These are phyloP conservation scores for Phytophthora brassicae DNA, from an alignment of 352 stramenopile genomes.

Conservation along the genomic window DNA sequence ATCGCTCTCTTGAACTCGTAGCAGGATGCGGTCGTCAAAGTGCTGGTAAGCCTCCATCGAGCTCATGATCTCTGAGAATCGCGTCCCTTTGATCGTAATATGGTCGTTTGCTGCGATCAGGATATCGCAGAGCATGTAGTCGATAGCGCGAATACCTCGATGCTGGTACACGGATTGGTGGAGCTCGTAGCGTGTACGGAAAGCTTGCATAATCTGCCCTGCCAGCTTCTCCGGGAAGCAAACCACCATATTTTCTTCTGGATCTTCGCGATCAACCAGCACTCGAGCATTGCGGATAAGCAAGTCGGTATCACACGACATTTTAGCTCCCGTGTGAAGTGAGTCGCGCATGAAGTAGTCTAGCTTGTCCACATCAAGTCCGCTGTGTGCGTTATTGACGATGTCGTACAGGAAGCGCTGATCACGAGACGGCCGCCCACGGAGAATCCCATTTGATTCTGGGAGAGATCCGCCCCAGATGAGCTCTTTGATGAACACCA, in stretches of 20 bases:
- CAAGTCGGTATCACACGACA: slow-evolving; percentile 70
- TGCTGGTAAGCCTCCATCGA: slow-evolving; percentile 79
- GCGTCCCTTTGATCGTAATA: slow-evolving; percentile 56
- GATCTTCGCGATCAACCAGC: slow-evolving; percentile 56
- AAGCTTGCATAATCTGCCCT: slow-evolving; percentile 86
- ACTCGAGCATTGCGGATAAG: slow-evolving; percentile 79
- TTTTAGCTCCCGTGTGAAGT: slow-evolving; percentile 71
- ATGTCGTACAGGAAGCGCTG: slow-evolving; percentile 88
- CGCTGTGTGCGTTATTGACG: slow-evolving; percentile 87
- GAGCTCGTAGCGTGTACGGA: slow-evolving; percentile 85
- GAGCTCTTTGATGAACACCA: slow-evolving; percentile 80
- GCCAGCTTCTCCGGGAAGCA: slow-evolving; percentile 90
- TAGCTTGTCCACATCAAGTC: slow-evolving; percentile 90
- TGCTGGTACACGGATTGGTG: slow-evolving; percentile 90
- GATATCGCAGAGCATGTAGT: slow-evolving; percentile 89
- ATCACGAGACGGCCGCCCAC: slow-evolving; percentile 41
- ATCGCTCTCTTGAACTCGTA: slow-evolving; percentile 76
- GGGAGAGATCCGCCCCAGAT: slow-evolving; percentile 68
- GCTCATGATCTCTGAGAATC: slow-evolving; percentile 67
- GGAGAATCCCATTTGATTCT: slow-evolving; percentile 29
- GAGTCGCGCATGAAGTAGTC: slow-evolving; percentile 91
- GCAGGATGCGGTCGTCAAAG: slow-evolving; percentile 79
- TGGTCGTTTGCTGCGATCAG: slow-evolving; percentile 70
- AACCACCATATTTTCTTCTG: slow-evolving; percentile 48
- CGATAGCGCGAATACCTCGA: slow-evolving; percentile 73